These are phyloP conservation scores for Penicillium sp. DNA, from an alignment of 2,329 filamentous ascomycete species.

Conservation along the genomic window DNA sequence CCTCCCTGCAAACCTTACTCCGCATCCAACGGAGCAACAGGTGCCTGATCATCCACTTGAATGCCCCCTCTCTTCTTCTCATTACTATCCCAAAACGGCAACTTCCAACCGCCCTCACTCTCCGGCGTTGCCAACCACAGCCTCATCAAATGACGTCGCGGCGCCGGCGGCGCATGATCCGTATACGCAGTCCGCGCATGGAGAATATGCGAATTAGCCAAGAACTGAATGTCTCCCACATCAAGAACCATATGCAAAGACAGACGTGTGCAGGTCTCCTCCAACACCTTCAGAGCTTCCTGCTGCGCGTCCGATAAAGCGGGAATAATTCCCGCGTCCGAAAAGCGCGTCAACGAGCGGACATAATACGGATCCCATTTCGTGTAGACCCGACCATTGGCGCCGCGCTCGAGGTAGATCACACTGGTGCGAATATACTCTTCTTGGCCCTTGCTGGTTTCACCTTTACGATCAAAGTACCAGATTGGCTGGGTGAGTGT, in stretches of 20 bases:
- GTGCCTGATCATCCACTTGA: constrained; percentile 74
- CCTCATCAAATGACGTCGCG: constrained; percentile 71
- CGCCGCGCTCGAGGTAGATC: constrained; percentile 68
- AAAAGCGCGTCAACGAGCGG: constrained; percentile 67
- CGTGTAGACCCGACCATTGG: constrained; percentile 63
- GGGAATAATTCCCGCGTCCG: constrained; percentile 65
- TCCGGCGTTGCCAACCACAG: constrained; percentile 81
- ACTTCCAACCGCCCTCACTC: constrained; percentile 73
- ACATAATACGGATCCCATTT: constrained; percentile 93
- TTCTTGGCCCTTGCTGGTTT: constrained; percentile 67
- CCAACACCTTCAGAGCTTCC: constrained; percentile 63
- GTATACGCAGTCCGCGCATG: constrained; percentile 78
- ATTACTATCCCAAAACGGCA: constrained; percentile 73
- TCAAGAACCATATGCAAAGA: constrained; percentile 81
- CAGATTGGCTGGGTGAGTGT: constrained; percentile 70
- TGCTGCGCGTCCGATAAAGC: constrained; percentile 62
- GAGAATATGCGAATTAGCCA: constrained; percentile 72
- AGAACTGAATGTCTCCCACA: constrained; percentile 81
- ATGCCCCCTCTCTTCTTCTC: constrained; percentile 87
- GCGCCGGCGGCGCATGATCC: constrained; percentile 61
- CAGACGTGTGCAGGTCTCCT: constrained; percentile 67
- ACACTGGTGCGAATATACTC: constrained; percentile 67
- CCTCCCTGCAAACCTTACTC: constrained; percentile 48
- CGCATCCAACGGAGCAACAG: constrained; percentile 69
- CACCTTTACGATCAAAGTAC: constrained; percentile 91